A percentile compares a stretch with the other conserved stretches of the same genome.
Conservation (phyloP, 164 flowering plant species). For the Saururus chinensis region DNA sequence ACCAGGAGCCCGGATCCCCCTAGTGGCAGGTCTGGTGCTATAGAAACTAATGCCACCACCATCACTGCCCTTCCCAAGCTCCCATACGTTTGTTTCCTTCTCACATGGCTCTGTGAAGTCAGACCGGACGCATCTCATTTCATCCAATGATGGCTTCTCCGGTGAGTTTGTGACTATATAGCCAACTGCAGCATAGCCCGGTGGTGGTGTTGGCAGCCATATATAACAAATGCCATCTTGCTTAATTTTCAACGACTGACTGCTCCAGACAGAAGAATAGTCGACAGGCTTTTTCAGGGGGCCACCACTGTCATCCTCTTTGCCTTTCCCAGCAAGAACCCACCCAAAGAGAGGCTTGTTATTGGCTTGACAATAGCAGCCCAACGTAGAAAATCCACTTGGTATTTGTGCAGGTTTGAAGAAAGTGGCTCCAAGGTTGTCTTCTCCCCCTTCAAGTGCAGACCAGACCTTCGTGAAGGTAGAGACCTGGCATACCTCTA, state of each 20-base stretch:
- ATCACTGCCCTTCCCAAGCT: slow-evolving; percentile 6
- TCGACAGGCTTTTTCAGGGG: slow-evolving; percentile 42
- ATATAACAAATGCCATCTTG: slow-evolving; percentile 45
- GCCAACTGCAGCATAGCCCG: slow-evolving; percentile 62
- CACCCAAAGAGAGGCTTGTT: slow-evolving; percentile 52
- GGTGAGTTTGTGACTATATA: slow-evolving; percentile 43
- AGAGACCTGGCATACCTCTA: slow-evolving; percentile 41
- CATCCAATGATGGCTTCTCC: slow-evolving; percentile 58
- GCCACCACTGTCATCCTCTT: neutral
- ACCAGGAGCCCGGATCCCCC: slow-evolving; percentile 43
- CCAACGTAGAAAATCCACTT: slow-evolving; percentile 57
- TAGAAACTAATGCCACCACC: slow-evolving; percentile 25
- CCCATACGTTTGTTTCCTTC: slow-evolving; percentile 46
- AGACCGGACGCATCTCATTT: slow-evolving; percentile 49
- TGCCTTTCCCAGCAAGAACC: slow-evolving; percentile 52
- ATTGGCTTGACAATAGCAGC: slow-evolving; percentile 66
- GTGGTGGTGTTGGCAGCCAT: slow-evolving; percentile 63
- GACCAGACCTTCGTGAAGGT: slow-evolving; percentile 67
- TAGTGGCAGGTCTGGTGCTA: slow-evolving; percentile 29
- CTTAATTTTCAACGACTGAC: slow-evolving; percentile 41
- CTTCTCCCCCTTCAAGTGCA: slow-evolving; percentile 52
- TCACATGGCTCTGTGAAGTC: slow-evolving; percentile 52
- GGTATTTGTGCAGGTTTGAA: slow-evolving; percentile 60
- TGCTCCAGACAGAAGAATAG: slow-evolving; percentile 60
- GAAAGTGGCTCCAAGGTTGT: slow-evolving; percentile 55